A percentile compares a stretch with the other conserved stretches of the same genome.
Evolutionary conservation across 805 yeast genomes (phyloP).

Genomic region (Monosporozyma aquatica): DNA sequence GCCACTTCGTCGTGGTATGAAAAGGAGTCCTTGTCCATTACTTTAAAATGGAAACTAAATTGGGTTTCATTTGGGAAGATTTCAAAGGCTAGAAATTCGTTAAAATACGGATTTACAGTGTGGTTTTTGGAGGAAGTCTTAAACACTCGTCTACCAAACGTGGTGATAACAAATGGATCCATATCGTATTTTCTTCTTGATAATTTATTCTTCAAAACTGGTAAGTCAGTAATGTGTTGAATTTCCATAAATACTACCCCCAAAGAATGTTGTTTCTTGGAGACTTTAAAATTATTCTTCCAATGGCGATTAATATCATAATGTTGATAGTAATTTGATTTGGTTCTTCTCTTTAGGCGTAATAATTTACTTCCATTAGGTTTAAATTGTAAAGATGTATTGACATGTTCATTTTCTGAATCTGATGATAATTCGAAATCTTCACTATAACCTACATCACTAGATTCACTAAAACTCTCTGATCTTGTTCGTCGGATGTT

Average conservation of each 20-base stretch:
- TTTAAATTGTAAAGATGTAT: constrained; percentile 2
- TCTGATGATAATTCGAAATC: neutral
- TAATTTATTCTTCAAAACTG: constrained; percentile 57
- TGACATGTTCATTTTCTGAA: constrained; percentile 1
- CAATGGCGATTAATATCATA: constrained; percentile 7
- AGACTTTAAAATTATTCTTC: constrained; percentile 19
- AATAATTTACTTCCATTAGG: constrained; percentile 5
- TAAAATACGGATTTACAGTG: constrained; percentile 70
- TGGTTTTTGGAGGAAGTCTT: constrained; percentile 81
- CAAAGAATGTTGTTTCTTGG: constrained; percentile 27
- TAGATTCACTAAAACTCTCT: neutral
- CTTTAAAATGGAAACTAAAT: constrained; percentile 59
- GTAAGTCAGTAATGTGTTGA: constrained; percentile 63
- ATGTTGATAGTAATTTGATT: constrained; percentile 6
- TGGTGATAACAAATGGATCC: constrained; percentile 92
- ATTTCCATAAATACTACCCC: constrained; percentile 79
- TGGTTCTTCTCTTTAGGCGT: constrained; percentile 6
- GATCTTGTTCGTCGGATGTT: neutral
- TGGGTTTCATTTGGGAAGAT: constrained; percentile 55
- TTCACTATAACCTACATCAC: neutral
- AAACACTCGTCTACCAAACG: constrained; percentile 81
- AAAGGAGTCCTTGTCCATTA: constrained; percentile 76
- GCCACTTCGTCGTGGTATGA: constrained; percentile 83
- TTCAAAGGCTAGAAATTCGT: constrained; percentile 74
- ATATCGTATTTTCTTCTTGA: constrained; percentile 71